Percentiles rank a stretch among this genome's conserved stretches.
Evolutionary conservation across 768 basidiomycete genomes (phyloP).

Genomic region (Russula abietina): DNA sequence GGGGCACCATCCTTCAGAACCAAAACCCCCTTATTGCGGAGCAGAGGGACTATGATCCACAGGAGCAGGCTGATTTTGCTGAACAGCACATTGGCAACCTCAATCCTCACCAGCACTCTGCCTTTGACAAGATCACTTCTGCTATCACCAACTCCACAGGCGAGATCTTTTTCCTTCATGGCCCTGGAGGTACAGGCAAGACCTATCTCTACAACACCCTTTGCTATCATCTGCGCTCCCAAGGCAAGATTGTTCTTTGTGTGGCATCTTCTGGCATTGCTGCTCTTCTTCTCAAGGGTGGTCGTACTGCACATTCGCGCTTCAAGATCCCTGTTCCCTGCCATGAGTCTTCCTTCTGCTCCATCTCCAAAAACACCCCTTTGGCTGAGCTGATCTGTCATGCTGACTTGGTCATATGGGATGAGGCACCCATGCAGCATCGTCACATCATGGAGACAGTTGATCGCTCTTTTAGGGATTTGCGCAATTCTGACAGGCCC

Average conservation of each 20-base stretch:
- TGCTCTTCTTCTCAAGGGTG: too few relatives aligned
- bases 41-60: constrained; percentile 31
- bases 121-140: constrained; percentile 23
- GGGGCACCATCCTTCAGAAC: constrained; percentile 20
- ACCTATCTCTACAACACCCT: constrained; percentile 40
- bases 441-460: not conserved
- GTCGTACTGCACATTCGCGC: too few relatives aligned
- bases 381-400: not conserved
- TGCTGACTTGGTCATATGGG: not conserved
- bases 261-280: constrained; percentile 38
- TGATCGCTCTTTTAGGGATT: not conserved
- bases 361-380: not conserved
- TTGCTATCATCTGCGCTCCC: not conserved
- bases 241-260: constrained; percentile 34
- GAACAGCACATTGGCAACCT: not conserved
- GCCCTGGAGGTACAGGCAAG: constrained; percentile 43
- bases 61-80: not conserved
- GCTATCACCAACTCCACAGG: constrained; percentile 24
- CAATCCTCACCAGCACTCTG: constrained; percentile 24
- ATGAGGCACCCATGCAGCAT: not conserved
- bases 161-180: constrained; percentile 38
- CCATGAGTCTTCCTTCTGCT: constrained; percentile 15
- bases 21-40: constrained; percentile 33
- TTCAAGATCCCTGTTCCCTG: constrained; percentile 8
- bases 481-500: not conserved